Percentiles rank a stretch among this genome's conserved stretches.
phyloP scores from a whole-genome alignment of 2,329 filamentous ascomycete species.

The Cytospora piceae region DNA sequence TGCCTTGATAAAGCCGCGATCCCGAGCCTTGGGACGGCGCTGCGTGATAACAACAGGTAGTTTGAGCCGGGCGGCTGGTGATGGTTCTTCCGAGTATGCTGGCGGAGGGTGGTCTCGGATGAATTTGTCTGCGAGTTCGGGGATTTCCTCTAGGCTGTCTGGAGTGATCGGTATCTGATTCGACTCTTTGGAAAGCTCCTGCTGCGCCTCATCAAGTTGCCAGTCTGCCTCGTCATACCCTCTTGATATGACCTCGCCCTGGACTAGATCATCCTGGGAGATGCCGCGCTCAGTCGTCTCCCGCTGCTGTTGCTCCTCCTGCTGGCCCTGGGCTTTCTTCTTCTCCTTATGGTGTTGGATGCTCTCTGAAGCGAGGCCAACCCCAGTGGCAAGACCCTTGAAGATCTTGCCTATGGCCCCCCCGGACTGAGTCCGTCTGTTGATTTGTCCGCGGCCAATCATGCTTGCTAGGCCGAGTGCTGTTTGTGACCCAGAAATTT shows the following conservation, averaged over 20 bases:
- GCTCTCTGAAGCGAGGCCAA: conserved; percentile 32
- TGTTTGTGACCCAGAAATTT: not conserved
- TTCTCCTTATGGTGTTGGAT: conserved; percentile 32
- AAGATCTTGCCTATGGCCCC: conserved; percentile 27
- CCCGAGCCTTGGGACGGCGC: conserved; percentile 51
- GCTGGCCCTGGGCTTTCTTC: conserved; percentile 26
- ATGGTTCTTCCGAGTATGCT: not conserved
- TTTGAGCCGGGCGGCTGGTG: conserved; percentile 35
- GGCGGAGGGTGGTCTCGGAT: conserved; percentile 14
- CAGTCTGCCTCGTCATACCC: conserved; percentile 20
- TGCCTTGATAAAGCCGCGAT: conserved; percentile 56
- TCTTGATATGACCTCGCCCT: not conserved
- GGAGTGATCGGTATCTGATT: not conserved
- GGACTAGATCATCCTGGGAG: conserved; percentile 3
- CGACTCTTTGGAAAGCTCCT: conserved; percentile 18
- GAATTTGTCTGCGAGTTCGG: conserved; percentile 21
- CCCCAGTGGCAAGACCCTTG: conserved; percentile 28
- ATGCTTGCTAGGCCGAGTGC: not conserved
- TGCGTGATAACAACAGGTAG: conserved; percentile 57
- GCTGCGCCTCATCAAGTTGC: conserved; percentile 28
- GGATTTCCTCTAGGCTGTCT: not conserved
- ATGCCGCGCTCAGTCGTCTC: not conserved
- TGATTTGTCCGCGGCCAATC: not conserved
- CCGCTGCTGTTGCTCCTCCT: not conserved
- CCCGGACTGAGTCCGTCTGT: not conserved